phyloP scores from a whole-genome alignment of 2,329 filamentous ascomycete species.

The Fusarium sacchari region DNA sequence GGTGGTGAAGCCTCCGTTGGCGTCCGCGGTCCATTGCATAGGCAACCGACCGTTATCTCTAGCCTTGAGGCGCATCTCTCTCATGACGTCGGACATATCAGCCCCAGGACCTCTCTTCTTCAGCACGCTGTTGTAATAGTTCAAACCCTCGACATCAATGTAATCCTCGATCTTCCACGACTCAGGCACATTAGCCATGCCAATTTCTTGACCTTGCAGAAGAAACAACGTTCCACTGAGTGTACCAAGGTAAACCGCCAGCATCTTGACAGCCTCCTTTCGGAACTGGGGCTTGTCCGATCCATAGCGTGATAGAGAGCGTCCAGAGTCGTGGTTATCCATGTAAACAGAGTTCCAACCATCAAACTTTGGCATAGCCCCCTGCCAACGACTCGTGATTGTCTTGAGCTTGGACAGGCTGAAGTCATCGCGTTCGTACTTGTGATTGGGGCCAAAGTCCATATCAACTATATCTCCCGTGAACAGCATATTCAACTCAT shows the following conservation, averaged over 20 bases:
- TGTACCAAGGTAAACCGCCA: slow-evolving; percentile 53
- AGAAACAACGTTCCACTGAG: slow-evolving; percentile 59
- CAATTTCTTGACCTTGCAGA: slow-evolving; percentile 64
- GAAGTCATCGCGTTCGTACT: slow-evolving; percentile 55
- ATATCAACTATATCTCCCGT: slow-evolving; percentile 43
- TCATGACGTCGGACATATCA: slow-evolving; percentile 51
- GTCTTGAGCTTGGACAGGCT: slow-evolving; percentile 49
- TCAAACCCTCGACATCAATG: slow-evolving; percentile 55
- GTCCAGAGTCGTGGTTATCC: slow-evolving; percentile 66
- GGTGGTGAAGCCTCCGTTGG: slow-evolving; percentile 57
- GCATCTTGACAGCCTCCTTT: slow-evolving; percentile 56
- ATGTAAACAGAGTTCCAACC: slow-evolving; percentile 63
- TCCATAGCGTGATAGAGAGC: slow-evolving; percentile 60
- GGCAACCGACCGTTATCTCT: slow-evolving; percentile 42
- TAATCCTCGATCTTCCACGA: slow-evolving; percentile 56
- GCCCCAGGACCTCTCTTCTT: slow-evolving; percentile 27
- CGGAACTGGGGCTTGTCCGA: slow-evolving; percentile 52
- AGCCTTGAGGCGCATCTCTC: slow-evolving; percentile 52
- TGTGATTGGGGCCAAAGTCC: slow-evolving; percentile 46
- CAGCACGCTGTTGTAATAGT: slow-evolving; percentile 48
- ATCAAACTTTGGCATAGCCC: slow-evolving; percentile 49
- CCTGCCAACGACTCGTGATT: slow-evolving; percentile 52
- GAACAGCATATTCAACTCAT: slow-evolving; percentile 44
- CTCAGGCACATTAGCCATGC: slow-evolving; percentile 58
- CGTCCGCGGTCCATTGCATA: slow-evolving; percentile 61